A percentile compares a stretch with the other conserved stretches of the same genome.
These are phyloP conservation scores for Yarrowia sp. DNA, from an alignment of 805 yeast genomes.

Conservation along the genomic window DNA sequence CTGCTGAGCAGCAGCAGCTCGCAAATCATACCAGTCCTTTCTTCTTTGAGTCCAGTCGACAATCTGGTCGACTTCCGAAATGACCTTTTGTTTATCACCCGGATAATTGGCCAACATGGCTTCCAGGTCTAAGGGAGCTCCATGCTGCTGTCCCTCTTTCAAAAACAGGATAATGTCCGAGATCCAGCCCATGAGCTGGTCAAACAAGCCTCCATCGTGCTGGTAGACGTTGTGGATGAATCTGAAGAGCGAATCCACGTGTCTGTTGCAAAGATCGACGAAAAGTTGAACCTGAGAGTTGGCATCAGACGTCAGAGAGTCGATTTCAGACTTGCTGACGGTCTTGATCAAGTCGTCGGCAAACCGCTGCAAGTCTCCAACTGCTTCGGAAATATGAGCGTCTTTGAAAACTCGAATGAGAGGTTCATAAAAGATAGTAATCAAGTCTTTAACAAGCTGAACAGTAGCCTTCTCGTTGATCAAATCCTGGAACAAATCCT, in stretches of 20 bases:
- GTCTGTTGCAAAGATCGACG: slow-evolving; percentile 62
- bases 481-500: slow-evolving; percentile 65
- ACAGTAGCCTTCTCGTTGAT: slow-evolving; percentile 87
- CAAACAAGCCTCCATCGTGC: slow-evolving; percentile 75
- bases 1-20: slow-evolving; percentile 1
- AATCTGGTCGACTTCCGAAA: slow-evolving; percentile 44
- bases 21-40: slow-evolving; percentile 28
- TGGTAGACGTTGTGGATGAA: slow-evolving; percentile 79
- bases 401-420: slow-evolving; percentile 64
- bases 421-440: slow-evolving; percentile 73
- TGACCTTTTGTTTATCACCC: slow-evolving; percentile 41
- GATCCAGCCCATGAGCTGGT: slow-evolving; percentile 71
- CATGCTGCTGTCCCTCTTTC: slow-evolving; percentile 51
- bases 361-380: slow-evolving; percentile 62
- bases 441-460: slow-evolving; percentile 66
- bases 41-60: slow-evolving; percentile 37
- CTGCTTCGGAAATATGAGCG: slow-evolving; percentile 63
- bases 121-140: slow-evolving; percentile 48
- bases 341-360: slow-evolving; percentile 62
- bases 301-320: slow-evolving; percentile 51
- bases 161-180: slow-evolving; percentile 62
- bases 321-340: slow-evolving; percentile 52
- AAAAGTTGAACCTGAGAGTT: slow-evolving; percentile 67
- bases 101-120: slow-evolving; percentile 36
- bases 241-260: slow-evolving; percentile 66